These are phyloP conservation scores for Priceomyces fermenticarens DNA, from an alignment of 805 yeast species.

Conservation along the genomic window DNA sequence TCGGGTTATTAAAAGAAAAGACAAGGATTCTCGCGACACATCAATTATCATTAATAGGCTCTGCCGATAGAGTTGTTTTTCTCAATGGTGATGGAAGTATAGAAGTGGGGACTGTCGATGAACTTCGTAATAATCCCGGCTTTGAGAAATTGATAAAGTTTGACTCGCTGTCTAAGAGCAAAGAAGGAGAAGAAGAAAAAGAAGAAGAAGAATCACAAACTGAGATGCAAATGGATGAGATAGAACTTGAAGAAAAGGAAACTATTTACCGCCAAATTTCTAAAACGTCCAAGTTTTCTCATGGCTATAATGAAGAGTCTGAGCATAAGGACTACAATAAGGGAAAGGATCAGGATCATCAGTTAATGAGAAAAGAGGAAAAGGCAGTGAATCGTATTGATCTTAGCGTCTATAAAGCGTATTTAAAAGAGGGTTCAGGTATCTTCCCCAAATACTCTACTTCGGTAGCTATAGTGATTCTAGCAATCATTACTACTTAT, in stretches of 20 bases:
- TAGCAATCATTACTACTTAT: conserved; percentile 42
- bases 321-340: conserved; percentile 27
- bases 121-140: conserved; percentile 21
- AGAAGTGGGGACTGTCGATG: conserved; percentile 27
- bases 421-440: conserved; percentile 57
- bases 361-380: conserved; percentile 46
- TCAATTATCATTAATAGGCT: conserved; percentile 30
- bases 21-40: conserved; percentile 38
- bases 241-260: conserved; percentile 6
- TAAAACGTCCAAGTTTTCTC: conserved; percentile 5
- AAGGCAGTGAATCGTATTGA: conserved; percentile 56
- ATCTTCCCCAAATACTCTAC: conserved; percentile 26
- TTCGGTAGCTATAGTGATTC: conserved; percentile 17
- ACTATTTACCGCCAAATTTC: conserved; percentile 8
- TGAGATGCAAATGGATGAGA: conserved; percentile 10
- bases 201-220: conserved; percentile 10
- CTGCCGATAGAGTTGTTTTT: conserved; percentile 29
- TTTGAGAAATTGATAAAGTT: conserved; percentile 28
- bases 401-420: conserved; percentile 46
- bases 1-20: conserved; percentile 24
- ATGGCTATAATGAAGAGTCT: conserved; percentile 30
- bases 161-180: conserved; percentile 13
- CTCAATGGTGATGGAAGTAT: conserved; percentile 31
- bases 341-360: conserved; percentile 21
- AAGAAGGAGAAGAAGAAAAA: conserved; percentile 14